A percentile compares a stretch with the other conserved stretches of the same genome.
phyloP scores from a whole-genome alignment of 1,284 basidiomycete species.

The Irpex lacteus region DNA sequence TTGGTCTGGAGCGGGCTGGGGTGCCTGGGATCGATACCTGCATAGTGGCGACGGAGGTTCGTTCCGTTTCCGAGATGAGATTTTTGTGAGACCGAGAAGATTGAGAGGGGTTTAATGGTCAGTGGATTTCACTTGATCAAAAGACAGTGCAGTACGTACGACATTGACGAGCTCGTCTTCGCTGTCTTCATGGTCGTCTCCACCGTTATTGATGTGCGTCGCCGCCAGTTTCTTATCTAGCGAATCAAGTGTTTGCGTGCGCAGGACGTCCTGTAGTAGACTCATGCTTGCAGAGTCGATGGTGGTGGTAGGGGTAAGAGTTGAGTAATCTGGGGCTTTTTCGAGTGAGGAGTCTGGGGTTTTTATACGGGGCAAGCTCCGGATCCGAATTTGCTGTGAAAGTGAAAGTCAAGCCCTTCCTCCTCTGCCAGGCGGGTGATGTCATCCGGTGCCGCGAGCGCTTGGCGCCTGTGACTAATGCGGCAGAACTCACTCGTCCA shows the following conservation, averaged over 20 bases:
- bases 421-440: neutral
- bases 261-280: conserved; percentile 70
- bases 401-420: neutral
- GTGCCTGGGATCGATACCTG: conserved; percentile 71
- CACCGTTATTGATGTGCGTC: conserved; percentile 20
- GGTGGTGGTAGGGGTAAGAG: neutral
- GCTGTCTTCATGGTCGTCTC: conserved; percentile 49
- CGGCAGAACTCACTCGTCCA: too few relatives aligned
- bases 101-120: neutral
- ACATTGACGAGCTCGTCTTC: conserved; percentile 77
- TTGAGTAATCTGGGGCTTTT: neutral
- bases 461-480: too few relatives aligned
- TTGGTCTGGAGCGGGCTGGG: conserved; percentile 48
- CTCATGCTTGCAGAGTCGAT: conserved; percentile 49
- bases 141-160: conserved; percentile 41
- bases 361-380: neutral
- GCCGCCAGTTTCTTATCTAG: conserved; percentile 39
- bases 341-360: neutral
- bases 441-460: neutral
- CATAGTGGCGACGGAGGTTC: neutral
- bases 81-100: neutral
- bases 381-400: neutral
- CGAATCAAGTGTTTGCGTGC: conserved; percentile 51
- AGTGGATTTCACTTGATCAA: neutral
- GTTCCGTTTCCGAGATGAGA: neutral